Base-by-base conservation (phyloP, 2,329 filamentous ascomycete species). In the Clarireedia homoeocarpa region DNA sequence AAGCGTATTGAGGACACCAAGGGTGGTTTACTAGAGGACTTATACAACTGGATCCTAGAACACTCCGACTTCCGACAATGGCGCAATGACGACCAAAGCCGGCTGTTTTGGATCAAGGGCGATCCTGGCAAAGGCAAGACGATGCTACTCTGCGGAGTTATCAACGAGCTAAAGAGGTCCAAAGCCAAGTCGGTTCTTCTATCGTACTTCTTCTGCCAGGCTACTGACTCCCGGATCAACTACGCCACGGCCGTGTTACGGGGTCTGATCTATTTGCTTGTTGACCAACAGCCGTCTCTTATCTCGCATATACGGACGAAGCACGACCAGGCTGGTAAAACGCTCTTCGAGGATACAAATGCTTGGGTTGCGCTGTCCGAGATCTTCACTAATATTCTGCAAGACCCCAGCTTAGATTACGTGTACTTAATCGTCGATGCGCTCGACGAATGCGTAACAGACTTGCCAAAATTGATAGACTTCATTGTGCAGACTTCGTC, bases 201-300 rank as follows among this genome's bases (percentile, higher is more conserved):
- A n/a, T n/a, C n/a, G n/a, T n/a, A n/a, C n/a, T n/a, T n/a, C n/a
- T n/a, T n/a, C n/a, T n/a, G n/a, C n/a, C n/a, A n/a, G n/a, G n/a
- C n/a, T n/a, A n/a, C n/a, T n/a, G n/a, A n/a, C n/a, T n/a, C n/a
- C n/a, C n/a, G n/a, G n/a, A n/a, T n/a, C n/a, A n/a, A n/a, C n/a
- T n/a, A n/a, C n/a, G n/a, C n/a, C n/a, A n/a, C n/a, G n/a, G n/a
- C n/a, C n/a, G n/a, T n/a, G n/a, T n/a, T n/a, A n/a, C n/a, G n/a
- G n/a, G n/a, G n/a, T n/a, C n/a, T n/a, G n/a, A n/a, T n/a, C n/a
- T n/a, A n/a, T n/a, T n/a, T n/a, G n/a, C n/a, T n/a, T n/a, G n/a
- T n/a, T n/a, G n/a, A n/a, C n/a, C 39, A 53, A 23, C 27, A 53
- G 50, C 40, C 26, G 14, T 53, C 27, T n/a, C n/a, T 53, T 9